These are phyloP conservation scores for Penicillium lagena DNA, from an alignment of 495 filamentous ascomycete genomes.

Conservation along the genomic window DNA sequence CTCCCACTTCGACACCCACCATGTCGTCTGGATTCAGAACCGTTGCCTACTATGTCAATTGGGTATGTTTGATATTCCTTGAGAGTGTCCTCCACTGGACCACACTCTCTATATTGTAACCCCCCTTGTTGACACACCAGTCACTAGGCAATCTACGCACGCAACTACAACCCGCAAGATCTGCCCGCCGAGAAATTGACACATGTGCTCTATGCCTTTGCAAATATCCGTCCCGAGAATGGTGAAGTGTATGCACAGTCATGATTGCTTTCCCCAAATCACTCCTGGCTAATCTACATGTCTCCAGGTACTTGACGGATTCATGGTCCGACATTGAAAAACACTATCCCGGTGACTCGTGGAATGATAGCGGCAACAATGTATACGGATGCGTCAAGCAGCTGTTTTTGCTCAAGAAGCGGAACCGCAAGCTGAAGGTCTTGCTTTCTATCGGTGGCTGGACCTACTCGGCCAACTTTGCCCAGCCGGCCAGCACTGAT, in stretches of 20 bases:
- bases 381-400: constrained; percentile 75
- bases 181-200: constrained; percentile 83
- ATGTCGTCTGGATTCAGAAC: constrained; percentile 34
- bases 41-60: constrained; percentile 53
- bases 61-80: constrained; percentile 32
- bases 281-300: not conserved
- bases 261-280: not conserved
- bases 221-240: constrained; percentile 65
- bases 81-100: not conserved
- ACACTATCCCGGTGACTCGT: constrained; percentile 56
- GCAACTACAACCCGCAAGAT: constrained; percentile 80
- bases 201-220: constrained; percentile 88
- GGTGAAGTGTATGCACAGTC: constrained; percentile 64
- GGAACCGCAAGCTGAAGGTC: constrained; percentile 82
- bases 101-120: not conserved
- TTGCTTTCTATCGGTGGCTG: constrained; percentile 93
- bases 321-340: constrained; percentile 82
- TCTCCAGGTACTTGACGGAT: constrained; percentile 63
- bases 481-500: constrained; percentile 52
- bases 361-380: constrained; percentile 40
- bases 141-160: constrained; percentile 74
- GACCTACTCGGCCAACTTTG: constrained; percentile 90
- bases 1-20: constrained; percentile 10
- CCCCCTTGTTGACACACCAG: not conserved
- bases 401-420: constrained; percentile 82